Percentiles rank a stretch among this genome's conserved stretches.
Evolutionary conservation across 305 asterid species (phyloP).

Genomic region (Fraxinus dipetala): DNA sequence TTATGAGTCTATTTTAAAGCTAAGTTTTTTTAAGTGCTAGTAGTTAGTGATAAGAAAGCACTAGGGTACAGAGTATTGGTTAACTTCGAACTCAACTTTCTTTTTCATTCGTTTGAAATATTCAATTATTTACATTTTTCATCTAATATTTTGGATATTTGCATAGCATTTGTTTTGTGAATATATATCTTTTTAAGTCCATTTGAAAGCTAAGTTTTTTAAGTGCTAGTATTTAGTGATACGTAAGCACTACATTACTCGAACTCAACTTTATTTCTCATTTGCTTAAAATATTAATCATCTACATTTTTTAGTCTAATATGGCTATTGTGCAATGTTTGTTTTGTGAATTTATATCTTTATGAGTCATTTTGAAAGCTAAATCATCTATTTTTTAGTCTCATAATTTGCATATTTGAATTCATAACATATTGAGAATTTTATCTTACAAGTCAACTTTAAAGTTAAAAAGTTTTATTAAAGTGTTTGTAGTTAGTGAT

Average conservation of each 20-base stretch:
- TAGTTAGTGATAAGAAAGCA: not conserved
- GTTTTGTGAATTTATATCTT: not conserved
- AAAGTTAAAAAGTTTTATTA: not conserved
- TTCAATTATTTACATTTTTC: not conserved
- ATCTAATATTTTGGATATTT: not conserved
- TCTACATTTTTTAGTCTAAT: not conserved
- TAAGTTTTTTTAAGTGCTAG: not conserved
- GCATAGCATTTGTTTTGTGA: not conserved
- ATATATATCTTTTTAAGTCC: not conserved
- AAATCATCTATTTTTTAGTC: not conserved
- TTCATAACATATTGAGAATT: not conserved
- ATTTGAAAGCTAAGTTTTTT: not conserved
- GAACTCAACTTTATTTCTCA: not conserved
- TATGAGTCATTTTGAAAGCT: not conserved
- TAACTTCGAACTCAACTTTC: not conserved
- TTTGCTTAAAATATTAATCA: not conserved
- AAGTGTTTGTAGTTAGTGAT: constrained; percentile 1
- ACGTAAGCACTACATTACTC: not conserved
- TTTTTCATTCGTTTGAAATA: not conserved
- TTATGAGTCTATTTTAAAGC: not conserved
- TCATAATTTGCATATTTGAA: not conserved
- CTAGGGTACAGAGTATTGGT: not conserved
- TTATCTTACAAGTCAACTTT: not conserved
- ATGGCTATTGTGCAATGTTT: not conserved
- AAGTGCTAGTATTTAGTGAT: not conserved